Percentiles rank a stretch among this genome's conserved stretches.
Evolutionary conservation across 352 stramenopile genomes (phyloP).

Genomic region (Globisporangium yorkense): DNA sequence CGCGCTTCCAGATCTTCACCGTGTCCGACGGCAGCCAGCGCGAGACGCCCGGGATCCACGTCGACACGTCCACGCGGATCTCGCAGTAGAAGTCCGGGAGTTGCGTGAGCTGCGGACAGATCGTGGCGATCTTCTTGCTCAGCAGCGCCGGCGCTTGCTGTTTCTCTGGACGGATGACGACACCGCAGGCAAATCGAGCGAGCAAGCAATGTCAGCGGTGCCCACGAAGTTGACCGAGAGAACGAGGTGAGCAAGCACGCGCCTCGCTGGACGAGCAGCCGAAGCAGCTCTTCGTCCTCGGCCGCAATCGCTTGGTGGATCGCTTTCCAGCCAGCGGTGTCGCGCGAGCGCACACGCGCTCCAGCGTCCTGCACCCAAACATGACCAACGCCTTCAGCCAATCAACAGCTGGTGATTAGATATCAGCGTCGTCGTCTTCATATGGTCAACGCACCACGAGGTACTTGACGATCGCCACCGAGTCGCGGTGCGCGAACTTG

Average conservation of each 20-base stretch:
- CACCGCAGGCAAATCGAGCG: neutral
- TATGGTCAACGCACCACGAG: conserved; percentile 31
- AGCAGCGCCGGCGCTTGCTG: conserved; percentile 45
- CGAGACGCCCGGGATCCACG: conserved; percentile 66
- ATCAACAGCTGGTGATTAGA: neutral
- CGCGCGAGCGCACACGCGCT: conserved; percentile 55
- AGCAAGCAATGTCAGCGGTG: neutral
- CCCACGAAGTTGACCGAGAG: neutral
- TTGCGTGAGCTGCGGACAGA: conserved; percentile 33
- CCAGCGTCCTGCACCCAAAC: conserved; percentile 31
- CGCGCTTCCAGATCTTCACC: conserved; percentile 73
- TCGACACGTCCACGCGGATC: conserved; percentile 59
- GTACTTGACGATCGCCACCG: conserved; percentile 39
- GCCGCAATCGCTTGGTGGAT: conserved; percentile 55
- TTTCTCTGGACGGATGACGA: conserved; percentile 31
- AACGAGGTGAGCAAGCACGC: neutral
- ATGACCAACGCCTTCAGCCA: neutral
- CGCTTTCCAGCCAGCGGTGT: conserved; percentile 53
- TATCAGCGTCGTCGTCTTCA: neutral
- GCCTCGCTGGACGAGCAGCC: conserved; percentile 44
- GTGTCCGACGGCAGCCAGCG: conserved; percentile 66
- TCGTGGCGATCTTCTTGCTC: conserved; percentile 40
- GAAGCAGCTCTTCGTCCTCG: conserved; percentile 57
- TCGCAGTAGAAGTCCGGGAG: conserved; percentile 65
- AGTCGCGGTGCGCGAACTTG: conserved; percentile 63